Conservation (phyloP, 1,139 yeast species). For the Pichia sp. region DNA sequence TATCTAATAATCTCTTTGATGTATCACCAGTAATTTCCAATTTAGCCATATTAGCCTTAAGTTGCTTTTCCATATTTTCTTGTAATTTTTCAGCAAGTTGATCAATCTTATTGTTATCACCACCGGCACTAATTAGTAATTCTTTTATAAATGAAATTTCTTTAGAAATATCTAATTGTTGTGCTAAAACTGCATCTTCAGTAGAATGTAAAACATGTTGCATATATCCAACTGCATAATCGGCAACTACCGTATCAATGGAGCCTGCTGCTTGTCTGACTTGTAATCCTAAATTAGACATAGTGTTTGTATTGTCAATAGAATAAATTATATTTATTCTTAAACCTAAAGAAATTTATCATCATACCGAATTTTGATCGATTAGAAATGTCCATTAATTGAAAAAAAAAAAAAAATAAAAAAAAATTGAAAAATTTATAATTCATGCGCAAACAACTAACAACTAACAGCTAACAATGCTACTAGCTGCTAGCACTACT, state of each 20-base stretch:
- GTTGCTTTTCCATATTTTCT: slow-evolving; percentile 47
- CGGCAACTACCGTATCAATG: slow-evolving; percentile 84
- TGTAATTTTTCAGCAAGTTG: slow-evolving; percentile 41
- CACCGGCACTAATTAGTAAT: slow-evolving; percentile 78
- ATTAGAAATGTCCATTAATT: too few relatives aligned
- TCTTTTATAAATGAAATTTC: slow-evolving; percentile 64
- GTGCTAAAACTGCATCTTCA: slow-evolving; percentile 75
- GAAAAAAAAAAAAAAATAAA: too few relatives aligned
- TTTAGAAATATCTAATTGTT: slow-evolving; percentile 55
- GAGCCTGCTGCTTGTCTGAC: slow-evolving; percentile 88
- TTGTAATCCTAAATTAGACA: slow-evolving; percentile 50
- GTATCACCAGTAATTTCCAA: slow-evolving; percentile 65
- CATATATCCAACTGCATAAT: slow-evolving; percentile 86
- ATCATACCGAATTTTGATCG: too few relatives aligned
- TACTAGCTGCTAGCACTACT: too few relatives aligned
- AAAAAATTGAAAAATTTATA: background rate
- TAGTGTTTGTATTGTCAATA: background rate
- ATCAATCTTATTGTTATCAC: slow-evolving; percentile 46
- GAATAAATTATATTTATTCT: too few relatives aligned
- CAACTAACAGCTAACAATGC: too few relatives aligned
- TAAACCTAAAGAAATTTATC: too few relatives aligned
- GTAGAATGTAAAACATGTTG: slow-evolving; percentile 70
- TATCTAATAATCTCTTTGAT: slow-evolving; percentile 71
- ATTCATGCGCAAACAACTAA: background rate
- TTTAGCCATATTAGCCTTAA: slow-evolving; percentile 66